A percentile compares a stretch with the other conserved stretches of the same genome.
These are phyloP conservation scores for Pseudoneurospora amorphoporcata DNA, from an alignment of 495 filamentous ascomycete genomes.

Conservation along the genomic window DNA sequence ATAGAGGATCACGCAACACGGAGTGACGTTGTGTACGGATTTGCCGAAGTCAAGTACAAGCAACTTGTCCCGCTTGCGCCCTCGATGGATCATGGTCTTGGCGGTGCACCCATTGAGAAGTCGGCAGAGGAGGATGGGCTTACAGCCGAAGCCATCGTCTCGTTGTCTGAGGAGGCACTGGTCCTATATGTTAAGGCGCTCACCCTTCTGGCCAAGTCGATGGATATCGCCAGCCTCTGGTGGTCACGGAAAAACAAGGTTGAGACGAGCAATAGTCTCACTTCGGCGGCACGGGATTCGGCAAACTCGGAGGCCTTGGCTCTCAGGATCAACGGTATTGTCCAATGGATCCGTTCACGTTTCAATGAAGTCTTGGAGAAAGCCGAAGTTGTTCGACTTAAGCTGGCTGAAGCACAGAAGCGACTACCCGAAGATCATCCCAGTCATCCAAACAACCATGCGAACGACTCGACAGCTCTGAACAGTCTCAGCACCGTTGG, in stretches of 20 bases:
- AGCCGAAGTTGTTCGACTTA: conserved; percentile 79
- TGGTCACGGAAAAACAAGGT: conserved; percentile 68
- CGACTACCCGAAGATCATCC: conserved; percentile 76
- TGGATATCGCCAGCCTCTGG: conserved; percentile 92
- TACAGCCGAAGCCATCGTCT: conserved; percentile 75
- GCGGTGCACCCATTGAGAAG: conserved; percentile 40
- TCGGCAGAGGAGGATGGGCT: conserved; percentile 57
- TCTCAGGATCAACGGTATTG: conserved; percentile 76
- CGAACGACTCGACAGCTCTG: conserved; percentile 32
- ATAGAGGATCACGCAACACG: conserved; percentile 87
- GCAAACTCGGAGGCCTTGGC: conserved; percentile 45
- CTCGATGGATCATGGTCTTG: conserved; percentile 58
- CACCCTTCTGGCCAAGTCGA: conserved; percentile 79
- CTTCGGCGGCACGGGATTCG: conserved; percentile 33
- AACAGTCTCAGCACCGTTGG: conserved; percentile 48
- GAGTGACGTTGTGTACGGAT: conserved; percentile 91
- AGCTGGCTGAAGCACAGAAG: conserved; percentile 77
- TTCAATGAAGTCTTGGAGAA: conserved; percentile 98
- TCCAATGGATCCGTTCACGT: conserved; percentile 86
- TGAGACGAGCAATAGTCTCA: conserved; percentile 42
- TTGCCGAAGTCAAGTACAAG: conserved; percentile 97
- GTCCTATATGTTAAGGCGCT: conserved; percentile 94
- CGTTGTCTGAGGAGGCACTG: conserved; percentile 85
- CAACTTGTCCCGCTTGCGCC: conserved; percentile 84
- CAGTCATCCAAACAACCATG: conserved; percentile 70